A percentile compares a stretch with the other conserved stretches of the same genome.
These are phyloP conservation scores for Aureobasidium sp. DNA, from an alignment of 2,329 filamentous ascomycete species.

Conservation along the genomic window DNA sequence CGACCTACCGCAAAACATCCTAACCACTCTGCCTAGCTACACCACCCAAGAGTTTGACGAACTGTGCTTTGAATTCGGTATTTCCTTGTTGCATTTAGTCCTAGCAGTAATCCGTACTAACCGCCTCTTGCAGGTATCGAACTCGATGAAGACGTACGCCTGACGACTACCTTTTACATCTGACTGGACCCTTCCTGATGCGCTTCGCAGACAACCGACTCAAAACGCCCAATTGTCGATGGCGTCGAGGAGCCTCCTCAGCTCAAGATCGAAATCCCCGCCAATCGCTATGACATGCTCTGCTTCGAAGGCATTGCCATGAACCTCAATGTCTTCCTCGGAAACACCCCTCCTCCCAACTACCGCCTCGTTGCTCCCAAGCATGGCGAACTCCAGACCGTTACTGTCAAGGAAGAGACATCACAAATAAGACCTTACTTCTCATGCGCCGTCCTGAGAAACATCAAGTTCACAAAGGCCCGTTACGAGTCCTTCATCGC, in stretches of 20 bases:
- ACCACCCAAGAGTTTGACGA: slow-evolving; percentile 91
- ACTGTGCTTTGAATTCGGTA: slow-evolving; percentile 93
- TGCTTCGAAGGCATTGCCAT: slow-evolving; percentile 95
- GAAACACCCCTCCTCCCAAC: slow-evolving; percentile 65
- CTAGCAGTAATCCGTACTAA: slow-evolving; percentile 4
- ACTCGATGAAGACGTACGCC: slow-evolving; percentile 69
- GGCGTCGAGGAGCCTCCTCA: slow-evolving; percentile 81
- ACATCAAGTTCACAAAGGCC: slow-evolving; percentile 83
- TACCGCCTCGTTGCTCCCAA: slow-evolving; percentile 68
- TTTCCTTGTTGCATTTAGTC: slow-evolving; percentile 18
- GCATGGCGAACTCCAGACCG: slow-evolving; percentile 65
- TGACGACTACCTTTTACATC: background rate
- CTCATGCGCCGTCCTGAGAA: slow-evolving; percentile 79
- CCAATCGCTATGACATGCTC: slow-evolving; percentile 86
- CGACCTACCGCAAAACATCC: slow-evolving; percentile 18
- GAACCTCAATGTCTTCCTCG: slow-evolving; percentile 92
- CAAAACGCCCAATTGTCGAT: slow-evolving; percentile 64
- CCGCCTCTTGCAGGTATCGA: slow-evolving; percentile 51
- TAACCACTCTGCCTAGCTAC: slow-evolving; percentile 45
- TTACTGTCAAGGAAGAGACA: slow-evolving; percentile 72
- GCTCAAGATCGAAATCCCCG: slow-evolving; percentile 95
- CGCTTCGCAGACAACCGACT: slow-evolving; percentile 51
- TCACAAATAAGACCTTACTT: slow-evolving; percentile 76
- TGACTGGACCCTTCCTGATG: background rate
- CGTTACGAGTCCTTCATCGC: slow-evolving; percentile 96